Percentiles rank a stretch among this genome's conserved stretches.
These are phyloP conservation scores for Xylaria intraflava DNA, from an alignment of 495 filamentous ascomycete genomes.

Conservation along the genomic window DNA sequence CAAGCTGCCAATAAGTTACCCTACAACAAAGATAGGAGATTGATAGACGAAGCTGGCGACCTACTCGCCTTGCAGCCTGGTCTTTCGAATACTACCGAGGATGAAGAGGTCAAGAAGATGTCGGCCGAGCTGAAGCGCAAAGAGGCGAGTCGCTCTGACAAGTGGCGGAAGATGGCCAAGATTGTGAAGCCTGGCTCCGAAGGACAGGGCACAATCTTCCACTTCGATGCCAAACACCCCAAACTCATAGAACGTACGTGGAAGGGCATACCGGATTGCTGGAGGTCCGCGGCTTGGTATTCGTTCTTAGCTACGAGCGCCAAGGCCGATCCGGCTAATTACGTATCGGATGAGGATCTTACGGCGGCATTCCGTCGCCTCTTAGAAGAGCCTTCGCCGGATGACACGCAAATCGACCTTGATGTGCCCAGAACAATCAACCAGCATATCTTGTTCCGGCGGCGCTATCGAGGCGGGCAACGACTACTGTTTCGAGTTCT, in stretches of 20 bases:
- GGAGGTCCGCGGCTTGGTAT: slow-evolving; percentile 91
- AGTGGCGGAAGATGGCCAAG: slow-evolving; percentile 96
- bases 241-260: slow-evolving; percentile 89
- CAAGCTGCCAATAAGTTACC: slow-evolving; percentile 69
- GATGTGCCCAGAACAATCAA: slow-evolving; percentile 95
- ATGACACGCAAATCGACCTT: slow-evolving; percentile 96
- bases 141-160: slow-evolving; percentile 79
- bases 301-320: slow-evolving; percentile 84
- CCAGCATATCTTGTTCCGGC: slow-evolving; percentile 95
- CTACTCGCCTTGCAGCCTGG: slow-evolving; percentile 79
- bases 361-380: slow-evolving; percentile 62
- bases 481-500: slow-evolving; percentile 88
- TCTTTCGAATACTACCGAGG: slow-evolving; percentile 53
- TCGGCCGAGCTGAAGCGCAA: slow-evolving; percentile 61
- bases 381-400: slow-evolving; percentile 65
- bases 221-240: slow-evolving; percentile 75
- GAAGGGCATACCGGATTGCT: slow-evolving; percentile 97
- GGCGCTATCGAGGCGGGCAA: slow-evolving; percentile 85
- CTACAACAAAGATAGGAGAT: slow-evolving; percentile 64
- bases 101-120: slow-evolving; percentile 51
- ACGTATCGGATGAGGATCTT: slow-evolving; percentile 61
- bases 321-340: slow-evolving; percentile 50
- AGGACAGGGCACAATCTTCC: slow-evolving; percentile 82
- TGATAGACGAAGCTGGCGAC: slow-evolving; percentile 78
- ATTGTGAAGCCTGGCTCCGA: slow-evolving; percentile 44